Conservation (phyloP, 495 filamentous ascomycete genomes). For the Penicillium longicatenatum region DNA sequence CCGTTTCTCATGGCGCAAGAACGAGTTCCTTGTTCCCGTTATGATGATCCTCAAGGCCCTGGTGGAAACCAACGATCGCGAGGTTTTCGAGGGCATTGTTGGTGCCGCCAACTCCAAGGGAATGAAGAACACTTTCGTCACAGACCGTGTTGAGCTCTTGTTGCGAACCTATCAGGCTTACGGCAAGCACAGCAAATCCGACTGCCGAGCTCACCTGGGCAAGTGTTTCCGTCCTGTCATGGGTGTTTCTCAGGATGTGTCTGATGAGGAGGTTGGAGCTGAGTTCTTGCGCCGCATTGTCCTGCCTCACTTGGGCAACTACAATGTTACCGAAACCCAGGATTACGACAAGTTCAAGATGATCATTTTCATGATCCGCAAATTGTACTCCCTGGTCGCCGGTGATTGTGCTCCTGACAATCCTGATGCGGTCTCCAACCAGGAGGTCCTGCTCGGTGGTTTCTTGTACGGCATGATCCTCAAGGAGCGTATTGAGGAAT, state of each 20-base stretch:
- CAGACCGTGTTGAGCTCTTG: conserved; percentile 89
- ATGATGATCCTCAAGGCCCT: conserved; percentile 97
- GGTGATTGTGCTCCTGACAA: conserved; percentile 93
- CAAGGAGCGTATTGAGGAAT: conserved; percentile 92
- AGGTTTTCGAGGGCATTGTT: conserved; percentile 89
- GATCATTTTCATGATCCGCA: conserved; percentile 93
- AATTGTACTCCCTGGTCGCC: conserved; percentile 88
- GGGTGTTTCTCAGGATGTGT: conserved; percentile 74
- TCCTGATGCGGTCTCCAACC: conserved; percentile 91
- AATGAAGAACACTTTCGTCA: conserved; percentile 85
- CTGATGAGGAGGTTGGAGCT: conserved; percentile 81
- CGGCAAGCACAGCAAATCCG: conserved; percentile 71
- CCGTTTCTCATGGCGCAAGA: conserved; percentile 97
- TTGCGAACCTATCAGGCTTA: conserved; percentile 92
- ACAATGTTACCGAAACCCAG: conserved; percentile 76
- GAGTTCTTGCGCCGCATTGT: conserved; percentile 91
- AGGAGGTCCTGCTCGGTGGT: conserved; percentile 89
- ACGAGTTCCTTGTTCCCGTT: conserved; percentile 89
- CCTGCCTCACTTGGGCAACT: conserved; percentile 82
- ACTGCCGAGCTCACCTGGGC: conserved; percentile 82
- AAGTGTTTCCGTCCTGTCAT: conserved; percentile 87
- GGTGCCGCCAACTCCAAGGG: conserved; percentile 72
- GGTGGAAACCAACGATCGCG: conserved; percentile 91
- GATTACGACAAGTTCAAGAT: conserved; percentile 91
- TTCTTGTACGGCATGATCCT: conserved; percentile 93